Conservation (phyloP, 345 rosid species). For the Arabidopsis suecica region DNA sequence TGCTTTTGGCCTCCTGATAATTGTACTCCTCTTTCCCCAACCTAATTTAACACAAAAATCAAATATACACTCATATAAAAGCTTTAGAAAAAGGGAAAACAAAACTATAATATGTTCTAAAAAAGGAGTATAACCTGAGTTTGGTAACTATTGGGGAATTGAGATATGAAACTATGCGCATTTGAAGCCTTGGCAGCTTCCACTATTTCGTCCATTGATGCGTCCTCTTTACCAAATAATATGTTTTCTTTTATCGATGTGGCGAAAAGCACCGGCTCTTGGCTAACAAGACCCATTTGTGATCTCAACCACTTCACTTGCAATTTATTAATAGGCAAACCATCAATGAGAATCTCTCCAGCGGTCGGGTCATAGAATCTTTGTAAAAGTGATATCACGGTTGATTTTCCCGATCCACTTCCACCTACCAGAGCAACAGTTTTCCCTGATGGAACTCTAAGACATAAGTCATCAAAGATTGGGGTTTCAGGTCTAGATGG, state of each 20-base stretch:
- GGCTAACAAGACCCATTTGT: constrained; percentile 89
- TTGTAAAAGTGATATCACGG: constrained; percentile 78
- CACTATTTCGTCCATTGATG: constrained; percentile 72
- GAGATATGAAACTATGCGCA: constrained; percentile 78
- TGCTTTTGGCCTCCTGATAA: constrained; percentile 94
- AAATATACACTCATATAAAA: not conserved
- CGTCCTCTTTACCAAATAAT: constrained; percentile 81
- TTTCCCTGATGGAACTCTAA: constrained; percentile 82
- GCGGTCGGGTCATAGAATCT: constrained; percentile 79
- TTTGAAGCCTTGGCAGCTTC: constrained; percentile 92
- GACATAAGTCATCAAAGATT: constrained; percentile 68
- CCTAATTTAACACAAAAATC: constrained; percentile 24
- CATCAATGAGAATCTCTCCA: constrained; percentile 87
- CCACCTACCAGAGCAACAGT: constrained; percentile 94
- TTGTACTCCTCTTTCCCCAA: constrained; percentile 93
- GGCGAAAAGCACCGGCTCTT: constrained; percentile 87
- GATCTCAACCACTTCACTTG: constrained; percentile 79
- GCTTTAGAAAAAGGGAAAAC: not conserved
- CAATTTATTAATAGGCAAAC: constrained; percentile 69
- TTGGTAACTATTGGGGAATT: constrained; percentile 76
- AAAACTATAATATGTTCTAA: not conserved
- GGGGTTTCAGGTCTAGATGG: constrained; percentile 80
- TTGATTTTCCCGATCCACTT: constrained; percentile 90
- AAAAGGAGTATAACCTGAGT: constrained; percentile 49
- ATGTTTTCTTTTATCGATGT: constrained; percentile 82